Evolutionary conservation across 805 yeast genomes (phyloP), one percentile per base, ranked within the genome.

Genomic region (Lipomyces kockii): DNA sequence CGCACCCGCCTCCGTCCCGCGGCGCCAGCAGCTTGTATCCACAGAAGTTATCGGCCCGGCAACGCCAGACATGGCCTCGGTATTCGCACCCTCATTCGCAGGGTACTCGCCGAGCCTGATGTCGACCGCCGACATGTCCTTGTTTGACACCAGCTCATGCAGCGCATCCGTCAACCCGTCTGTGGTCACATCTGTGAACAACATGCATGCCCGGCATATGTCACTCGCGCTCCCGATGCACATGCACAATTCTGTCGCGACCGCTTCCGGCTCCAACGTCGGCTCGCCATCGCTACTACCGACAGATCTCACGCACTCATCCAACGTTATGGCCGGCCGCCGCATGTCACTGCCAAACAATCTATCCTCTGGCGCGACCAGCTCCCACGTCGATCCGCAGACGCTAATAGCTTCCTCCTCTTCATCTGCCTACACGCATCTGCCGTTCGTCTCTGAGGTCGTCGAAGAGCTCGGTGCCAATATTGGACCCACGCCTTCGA

Each of bases 271-370:
- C 34, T 52, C 55, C 29, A 52, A 52, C 22, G 34, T 52, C 14
- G 34, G 34, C n/a, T 25, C 55, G 17, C 34, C 55, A 2, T 52
- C 55, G 34, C 51, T 61, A 3, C 60, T 55, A 29, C 39, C 64
- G n/a, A 61, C 64, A 14, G 64, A 61, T 22, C 60, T 61, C 25
- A 61, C 64, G 2, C 63, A 61, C 52, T 61, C 64, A 12, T 12
- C 65, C 51, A 61, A 61, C 34, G 63, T 61, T 27, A 61, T 61
- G 64, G 62, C 64, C 60, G 64, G 64, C 29, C 22, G 64, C 22
- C 39, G 64, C 20, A 63, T 61, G 34, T 61, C 64, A 12, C 60
- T 55, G 51, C 53, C 64, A 43, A 37, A 25, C 25, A 29, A 43
- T 46, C 29, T 59, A 12, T 27, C 25, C 39, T 34, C 61, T 22